Evolutionary conservation across 2,329 filamentous ascomycete genomes (phyloP).

Genomic region (Aciculosporium take): DNA sequence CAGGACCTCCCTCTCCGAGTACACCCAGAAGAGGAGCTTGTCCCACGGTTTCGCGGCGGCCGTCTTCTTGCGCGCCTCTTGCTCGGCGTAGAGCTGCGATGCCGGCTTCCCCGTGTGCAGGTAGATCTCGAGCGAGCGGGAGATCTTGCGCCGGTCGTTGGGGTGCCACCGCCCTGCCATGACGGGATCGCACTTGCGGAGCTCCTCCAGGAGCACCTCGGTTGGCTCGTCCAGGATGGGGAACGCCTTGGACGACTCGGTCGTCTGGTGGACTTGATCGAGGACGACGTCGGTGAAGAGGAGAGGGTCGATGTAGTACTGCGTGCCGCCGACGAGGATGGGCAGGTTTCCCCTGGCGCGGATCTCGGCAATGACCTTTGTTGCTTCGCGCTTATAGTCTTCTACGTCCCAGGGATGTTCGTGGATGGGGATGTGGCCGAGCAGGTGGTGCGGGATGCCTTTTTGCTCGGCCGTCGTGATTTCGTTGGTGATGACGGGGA

Average conservation of each 20-base stretch:
- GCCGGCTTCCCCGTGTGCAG: slow-evolving; percentile 67
- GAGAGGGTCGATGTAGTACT: slow-evolving; percentile 86
- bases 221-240: slow-evolving; percentile 61
- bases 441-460: slow-evolving; percentile 74
- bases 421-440: slow-evolving; percentile 62
- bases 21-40: slow-evolving; percentile 73
- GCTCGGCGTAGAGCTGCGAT: slow-evolving; percentile 76
- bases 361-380: slow-evolving; percentile 61
- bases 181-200: slow-evolving; percentile 68
- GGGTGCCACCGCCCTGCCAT: slow-evolving; percentile 94
- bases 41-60: slow-evolving; percentile 26
- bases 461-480: slow-evolving; percentile 60
- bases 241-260: slow-evolving; percentile 29
- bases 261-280: slow-evolving; percentile 22
- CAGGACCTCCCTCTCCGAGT: slow-evolving; percentile 55
- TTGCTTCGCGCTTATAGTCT: slow-evolving; percentile 58
- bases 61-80: slow-evolving; percentile 33
- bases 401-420: slow-evolving; percentile 75
- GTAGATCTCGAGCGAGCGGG: slow-evolving; percentile 79
- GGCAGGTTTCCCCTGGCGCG: slow-evolving; percentile 64
- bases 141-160: slow-evolving; percentile 80
- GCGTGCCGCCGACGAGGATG: slow-evolving; percentile 84
- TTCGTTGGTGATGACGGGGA: slow-evolving; percentile 94
- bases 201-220: slow-evolving; percentile 54
- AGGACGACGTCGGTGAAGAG: slow-evolving; percentile 56